These are phyloP conservation scores for Trichoderma gamsii DNA, from an alignment of 495 filamentous ascomycete genomes.

Conservation along the genomic window DNA sequence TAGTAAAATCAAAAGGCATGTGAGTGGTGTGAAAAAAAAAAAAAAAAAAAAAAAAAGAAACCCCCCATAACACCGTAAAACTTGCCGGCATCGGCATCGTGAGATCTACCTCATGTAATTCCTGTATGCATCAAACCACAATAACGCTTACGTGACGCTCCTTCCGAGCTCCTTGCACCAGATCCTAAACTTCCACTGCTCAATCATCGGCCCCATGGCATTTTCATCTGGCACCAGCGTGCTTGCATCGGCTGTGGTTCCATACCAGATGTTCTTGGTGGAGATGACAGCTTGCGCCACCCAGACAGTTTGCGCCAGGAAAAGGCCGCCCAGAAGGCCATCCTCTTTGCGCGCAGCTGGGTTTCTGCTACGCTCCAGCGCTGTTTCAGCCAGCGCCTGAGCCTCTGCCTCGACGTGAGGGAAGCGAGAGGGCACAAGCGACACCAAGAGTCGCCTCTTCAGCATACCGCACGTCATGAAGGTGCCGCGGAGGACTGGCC, in stretches of 20 bases:
- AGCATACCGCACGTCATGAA: not conserved
- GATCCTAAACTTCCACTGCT: not conserved
- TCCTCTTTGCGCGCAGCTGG: not conserved
- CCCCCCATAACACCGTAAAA: too few species aligned
- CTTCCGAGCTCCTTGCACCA: not conserved
- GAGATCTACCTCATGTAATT: too few species aligned
- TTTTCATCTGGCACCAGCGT: not conserved
- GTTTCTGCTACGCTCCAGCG: not conserved
- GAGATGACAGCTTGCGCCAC: slow-evolving; percentile 8
- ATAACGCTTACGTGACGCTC: not conserved
- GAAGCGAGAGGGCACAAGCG: not conserved
- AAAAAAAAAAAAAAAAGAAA: too few species aligned
- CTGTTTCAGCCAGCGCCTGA: not conserved
- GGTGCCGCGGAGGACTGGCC: slow-evolving; percentile 3
- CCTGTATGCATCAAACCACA: not conserved
- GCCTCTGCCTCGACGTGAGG: not conserved
- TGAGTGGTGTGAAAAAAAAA: too few species aligned
- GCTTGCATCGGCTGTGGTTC: not conserved
- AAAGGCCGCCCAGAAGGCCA: slow-evolving; percentile 1
- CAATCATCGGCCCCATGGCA: not conserved
- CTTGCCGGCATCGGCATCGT: too few species aligned
- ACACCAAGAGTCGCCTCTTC: slow-evolving; percentile 3
- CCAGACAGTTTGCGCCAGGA: slow-evolving; percentile 12
- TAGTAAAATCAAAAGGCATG: too few species aligned
- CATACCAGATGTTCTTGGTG: not conserved